A percentile compares a stretch with the other conserved stretches of the same genome.
Evolutionary conservation across 106 monocot genomes (phyloP).

Genomic region (Platanthera zijinensis): DNA sequence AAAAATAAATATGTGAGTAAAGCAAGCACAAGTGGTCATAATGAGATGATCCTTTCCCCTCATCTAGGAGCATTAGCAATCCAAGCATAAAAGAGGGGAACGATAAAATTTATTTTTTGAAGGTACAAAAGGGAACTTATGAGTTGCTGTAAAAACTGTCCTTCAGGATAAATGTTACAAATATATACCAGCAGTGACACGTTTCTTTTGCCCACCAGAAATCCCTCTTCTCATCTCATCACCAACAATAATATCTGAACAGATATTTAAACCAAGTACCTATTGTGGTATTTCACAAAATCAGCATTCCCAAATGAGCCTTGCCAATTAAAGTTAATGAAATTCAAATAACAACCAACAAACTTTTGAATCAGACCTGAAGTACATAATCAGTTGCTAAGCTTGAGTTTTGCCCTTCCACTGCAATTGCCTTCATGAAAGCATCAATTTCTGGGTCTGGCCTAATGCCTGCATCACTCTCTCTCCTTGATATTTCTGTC

Average conservation of each 20-base stretch:
- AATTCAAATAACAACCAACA: constrained; percentile 10
- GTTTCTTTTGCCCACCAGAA: constrained; percentile 8
- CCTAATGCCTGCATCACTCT: constrained; percentile 60
- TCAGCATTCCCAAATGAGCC: too few species aligned
- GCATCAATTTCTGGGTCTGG: constrained; percentile 83
- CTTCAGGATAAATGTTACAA: not conserved
- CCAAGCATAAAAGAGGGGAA: too few species aligned
- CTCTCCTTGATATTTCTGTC: constrained; percentile 60
- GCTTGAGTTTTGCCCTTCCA: constrained; percentile 35
- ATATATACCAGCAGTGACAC: constrained; percentile 48
- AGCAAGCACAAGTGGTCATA: too few species aligned
- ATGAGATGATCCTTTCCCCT: too few species aligned
- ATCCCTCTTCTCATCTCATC: constrained; percentile 73
- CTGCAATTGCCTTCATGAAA: constrained; percentile 52
- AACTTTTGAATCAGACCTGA: constrained; percentile 34
- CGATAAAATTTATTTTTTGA: too few species aligned
- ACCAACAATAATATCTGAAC: constrained; percentile 51
- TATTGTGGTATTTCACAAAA: too few species aligned
- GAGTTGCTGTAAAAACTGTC: too few species aligned
- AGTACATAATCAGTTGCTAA: constrained; percentile 58
- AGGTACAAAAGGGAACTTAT: too few species aligned
- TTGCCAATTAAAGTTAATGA: too few species aligned
- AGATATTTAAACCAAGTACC: constrained; percentile 37
- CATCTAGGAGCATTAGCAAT: too few species aligned
- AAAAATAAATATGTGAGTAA: too few species aligned